Evolutionary conservation across 306 rosid genomes (phyloP).

Genomic region (Cicer arietinum): DNA sequence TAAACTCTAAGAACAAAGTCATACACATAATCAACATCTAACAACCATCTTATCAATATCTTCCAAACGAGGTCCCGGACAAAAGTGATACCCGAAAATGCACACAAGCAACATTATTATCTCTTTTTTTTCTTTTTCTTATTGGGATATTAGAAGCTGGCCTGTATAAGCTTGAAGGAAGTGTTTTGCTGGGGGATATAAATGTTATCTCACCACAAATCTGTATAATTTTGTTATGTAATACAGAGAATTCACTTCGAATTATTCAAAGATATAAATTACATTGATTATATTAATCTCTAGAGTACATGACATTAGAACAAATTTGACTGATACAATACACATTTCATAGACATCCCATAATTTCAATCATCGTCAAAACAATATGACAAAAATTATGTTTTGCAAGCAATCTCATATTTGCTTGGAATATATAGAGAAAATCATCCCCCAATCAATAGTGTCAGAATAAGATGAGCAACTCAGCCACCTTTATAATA

Average conservation of each 20-base stretch:
- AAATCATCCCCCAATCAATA: not conserved
- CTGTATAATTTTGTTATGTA: not conserved
- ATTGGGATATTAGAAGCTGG: too few species aligned
- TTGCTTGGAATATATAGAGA: not conserved
- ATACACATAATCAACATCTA: too few species aligned
- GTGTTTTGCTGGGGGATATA: too few species aligned
- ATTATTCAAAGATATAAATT: not conserved
- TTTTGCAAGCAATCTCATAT: not conserved
- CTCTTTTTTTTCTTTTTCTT: too few species aligned
- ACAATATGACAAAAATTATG: not conserved
- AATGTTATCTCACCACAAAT: not conserved
- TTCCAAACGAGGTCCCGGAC: too few species aligned
- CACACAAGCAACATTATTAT: too few species aligned
- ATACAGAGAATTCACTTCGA: not conserved
- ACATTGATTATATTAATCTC: not conserved
- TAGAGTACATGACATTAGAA: not conserved
- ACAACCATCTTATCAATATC: too few species aligned
- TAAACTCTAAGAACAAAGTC: too few species aligned
- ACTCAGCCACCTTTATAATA: not conserved
- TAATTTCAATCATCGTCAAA: not conserved
- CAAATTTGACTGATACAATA: constrained; percentile 1
- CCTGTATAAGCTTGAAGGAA: too few species aligned
- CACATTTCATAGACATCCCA: not conserved
- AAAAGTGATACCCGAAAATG: too few species aligned
- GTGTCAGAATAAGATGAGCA: not conserved